Evolutionary conservation across 2,329 filamentous ascomycete genomes (phyloP).

Genomic region (Fusarium fracticaudum): DNA sequence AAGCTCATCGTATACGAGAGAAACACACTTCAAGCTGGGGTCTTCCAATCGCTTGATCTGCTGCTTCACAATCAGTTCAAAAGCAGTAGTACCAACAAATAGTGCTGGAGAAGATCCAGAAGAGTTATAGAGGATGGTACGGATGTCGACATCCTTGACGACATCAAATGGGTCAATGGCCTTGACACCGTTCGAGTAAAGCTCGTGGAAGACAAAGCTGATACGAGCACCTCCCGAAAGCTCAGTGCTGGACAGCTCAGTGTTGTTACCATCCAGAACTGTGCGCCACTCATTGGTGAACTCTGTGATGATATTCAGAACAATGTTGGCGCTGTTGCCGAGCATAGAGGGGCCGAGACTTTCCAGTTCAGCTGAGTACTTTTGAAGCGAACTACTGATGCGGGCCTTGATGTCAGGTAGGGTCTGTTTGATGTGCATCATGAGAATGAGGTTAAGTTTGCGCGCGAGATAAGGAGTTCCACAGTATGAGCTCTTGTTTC

Average conservation of each 20-base stretch:
- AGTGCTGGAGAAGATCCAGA: conserved; percentile 97
- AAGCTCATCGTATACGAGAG: conserved; percentile 95
- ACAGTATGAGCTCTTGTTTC: conserved; percentile 98
- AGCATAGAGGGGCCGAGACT: conserved; percentile 93
- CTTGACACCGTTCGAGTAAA: conserved; percentile 97
- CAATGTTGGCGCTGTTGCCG: conserved; percentile 94
- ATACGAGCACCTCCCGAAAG: conserved; percentile 97
- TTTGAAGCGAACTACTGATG: conserved; percentile 92
- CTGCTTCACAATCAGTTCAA: conserved; percentile 98
- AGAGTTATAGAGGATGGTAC: conserved; percentile 97
- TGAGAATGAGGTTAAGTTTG: conserved; percentile 97
- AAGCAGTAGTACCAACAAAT: conserved; percentile 97
- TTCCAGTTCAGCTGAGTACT: conserved; percentile 84
- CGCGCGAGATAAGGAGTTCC: conserved; percentile 96
- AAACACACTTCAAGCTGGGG: conserved; percentile 96
- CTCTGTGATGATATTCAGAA: conserved; percentile 98
- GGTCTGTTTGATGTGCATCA: conserved; percentile 99
- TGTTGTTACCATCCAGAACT: conserved; percentile 95
- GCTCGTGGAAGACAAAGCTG: conserved; percentile 98
- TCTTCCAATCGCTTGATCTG: conserved; percentile 97
- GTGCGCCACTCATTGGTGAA: conserved; percentile 98
- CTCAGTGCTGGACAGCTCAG: conserved; percentile 92
- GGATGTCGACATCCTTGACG: conserved; percentile 97
- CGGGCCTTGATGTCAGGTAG: conserved; percentile 98
- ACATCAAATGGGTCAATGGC: conserved; percentile 97